phyloP scores from a whole-genome alignment of 1,284 basidiomycete genomes.

The Cutaneotrichosporon mucoides region DNA sequence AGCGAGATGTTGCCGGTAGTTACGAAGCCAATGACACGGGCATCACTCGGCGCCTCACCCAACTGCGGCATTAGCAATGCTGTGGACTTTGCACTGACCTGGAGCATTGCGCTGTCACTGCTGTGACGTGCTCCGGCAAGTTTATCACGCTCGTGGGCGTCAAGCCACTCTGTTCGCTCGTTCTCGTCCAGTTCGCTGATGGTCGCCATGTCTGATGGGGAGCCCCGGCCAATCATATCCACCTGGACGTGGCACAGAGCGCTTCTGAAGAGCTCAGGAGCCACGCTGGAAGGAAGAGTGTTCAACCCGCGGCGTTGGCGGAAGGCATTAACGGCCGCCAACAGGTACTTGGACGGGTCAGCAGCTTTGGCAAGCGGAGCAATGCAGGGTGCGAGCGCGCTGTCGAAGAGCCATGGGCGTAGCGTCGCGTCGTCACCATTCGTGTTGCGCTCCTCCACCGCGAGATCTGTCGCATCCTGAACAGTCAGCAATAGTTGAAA shows the following conservation, averaged over 20 bases:
- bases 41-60: conserved; percentile 50
- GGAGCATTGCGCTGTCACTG: neutral
- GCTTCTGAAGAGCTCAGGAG: conserved; percentile 54
- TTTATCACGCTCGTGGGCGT: conserved; percentile 24
- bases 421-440: conserved; percentile 30
- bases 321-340: conserved; percentile 58
- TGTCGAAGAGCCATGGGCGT: conserved; percentile 61
- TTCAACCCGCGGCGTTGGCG: conserved; percentile 57
- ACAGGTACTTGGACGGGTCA: conserved; percentile 46
- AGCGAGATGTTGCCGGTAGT: conserved; percentile 76
- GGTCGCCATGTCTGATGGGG: conserved; percentile 65
- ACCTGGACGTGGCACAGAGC: conserved; percentile 65
- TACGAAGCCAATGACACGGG: conserved; percentile 64
- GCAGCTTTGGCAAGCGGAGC: neutral
- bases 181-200: conserved; percentile 61
- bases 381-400: conserved; percentile 48
- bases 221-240: conserved; percentile 61
- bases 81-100: conserved; percentile 13
- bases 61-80: conserved; percentile 47
- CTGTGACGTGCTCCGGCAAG: neutral
- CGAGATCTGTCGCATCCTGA: neutral
- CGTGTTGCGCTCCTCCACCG: conserved; percentile 28
- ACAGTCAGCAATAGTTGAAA: neutral
- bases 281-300: conserved; percentile 46
- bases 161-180: conserved; percentile 54